Base-by-base conservation (phyloP, 441 rosid species). In the Bocquillonia castaneifolia region DNA sequence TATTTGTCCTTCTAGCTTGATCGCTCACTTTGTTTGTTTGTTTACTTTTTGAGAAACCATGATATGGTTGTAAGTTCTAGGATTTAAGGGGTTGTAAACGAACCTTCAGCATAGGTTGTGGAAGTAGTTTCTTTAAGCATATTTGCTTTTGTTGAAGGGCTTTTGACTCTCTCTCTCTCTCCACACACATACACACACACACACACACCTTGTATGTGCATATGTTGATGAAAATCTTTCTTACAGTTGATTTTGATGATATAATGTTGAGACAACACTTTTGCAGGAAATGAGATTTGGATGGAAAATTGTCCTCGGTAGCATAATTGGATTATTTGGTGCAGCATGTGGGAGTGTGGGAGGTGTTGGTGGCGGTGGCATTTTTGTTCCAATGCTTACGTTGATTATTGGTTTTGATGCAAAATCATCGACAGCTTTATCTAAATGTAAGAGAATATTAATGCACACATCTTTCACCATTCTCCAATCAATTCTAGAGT, bases 321-420 rank as follows among this genome's bases (percentile, higher is more conserved):
- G 82, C 13, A 39, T 84, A 74, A 69, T 88, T 63, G 90, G 81
- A 71, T 82, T 88, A 78, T 58, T 88, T 5, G 93, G 88, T 57
- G 93, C 90, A 56, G 93, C 89, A 10, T 86, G 78, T 64, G 90
- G 93, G 48, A 85, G 88, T 59, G 87, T 82, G n/a, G 90, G 88
- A 58, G 93, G 89, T 23, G 85, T 83, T 28, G 92, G 92, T 34
- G 88, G 92, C 0, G 92, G 88, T 53, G 92, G 92, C 50, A 82
- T 85, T 72, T 87, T 83, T 54, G 86, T 87, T 70, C 92, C 89
- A 23, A 85, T 80, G 88, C 88, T 87, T 58, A 72, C 67, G 36
- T 63, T 87, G 52, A 81, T 85, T 61, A 80, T 85, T 31, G 88
- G 90, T 3, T 88, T 85, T 32, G 93, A 88, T 63, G 74, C 87